Evolutionary conservation across 176 grass and related monocot genomes (phyloP), one percentile per base, ranked within the genome.

Genomic region (Triticum turgidum): DNA sequence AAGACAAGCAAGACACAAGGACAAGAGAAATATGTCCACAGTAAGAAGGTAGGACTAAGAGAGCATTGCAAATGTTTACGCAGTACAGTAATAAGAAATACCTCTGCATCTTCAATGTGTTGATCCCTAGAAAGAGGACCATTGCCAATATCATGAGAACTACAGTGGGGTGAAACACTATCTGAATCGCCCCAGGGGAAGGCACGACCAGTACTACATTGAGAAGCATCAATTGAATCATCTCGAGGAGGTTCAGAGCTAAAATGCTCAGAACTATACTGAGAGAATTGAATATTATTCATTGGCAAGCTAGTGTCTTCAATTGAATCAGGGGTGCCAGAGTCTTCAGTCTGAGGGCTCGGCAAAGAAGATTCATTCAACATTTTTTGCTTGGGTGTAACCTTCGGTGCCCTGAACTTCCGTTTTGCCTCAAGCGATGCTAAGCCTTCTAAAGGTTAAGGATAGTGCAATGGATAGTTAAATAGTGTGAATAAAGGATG

Each of bases 341-440:
- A 89, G 67, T 81, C 78, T 85, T 84, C 74, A 91, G 70, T 82
- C 90, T 72, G 86, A 52, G 89, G 84, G 73, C 78, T 87, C 27
- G 88, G 75, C 32, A 75, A 76, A 92, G 71, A 80, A 51, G 77
- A 86, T 34, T 66, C 88, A 61, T 81, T 68, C 20, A 51, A 47
- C 44, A 56, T 61, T 63, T 85, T 73, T 70, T 98, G 76, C 78
- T 95, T 98, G 54, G 73, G 84, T 71, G 86, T 88, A 72, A 91
- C 44, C 69, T 95, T 94, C 85, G 96, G 96, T 80, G 91, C 96
- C 65, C 83, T 95, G 88, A 98, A 98, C 71, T 95, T 95, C 70
- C 96, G 90, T 84, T 92, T 95, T 80, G 96, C 96, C 91, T 95
- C 91, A 65, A 95, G 88, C 25, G 93, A 98, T 71, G 96, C 88